These are phyloP conservation scores for Cornus florida DNA, from an alignment of 148 eudicot genomes.

Conservation along the genomic window DNA sequence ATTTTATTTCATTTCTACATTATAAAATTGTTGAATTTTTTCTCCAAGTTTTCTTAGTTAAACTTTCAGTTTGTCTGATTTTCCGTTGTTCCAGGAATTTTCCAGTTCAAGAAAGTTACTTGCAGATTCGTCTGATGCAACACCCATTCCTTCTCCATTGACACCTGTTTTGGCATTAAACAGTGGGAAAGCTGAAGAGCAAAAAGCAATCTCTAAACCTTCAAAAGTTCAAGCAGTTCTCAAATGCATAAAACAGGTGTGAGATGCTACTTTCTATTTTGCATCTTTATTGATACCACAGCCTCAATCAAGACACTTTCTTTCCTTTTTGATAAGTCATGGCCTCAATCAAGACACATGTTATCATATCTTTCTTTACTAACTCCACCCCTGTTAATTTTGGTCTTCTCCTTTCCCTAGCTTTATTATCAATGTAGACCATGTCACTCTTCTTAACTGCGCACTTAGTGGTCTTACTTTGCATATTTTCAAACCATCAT, in stretches of 20 bases:
- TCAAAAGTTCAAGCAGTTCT: conserved; percentile 76
- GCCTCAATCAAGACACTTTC: too few relatives aligned
- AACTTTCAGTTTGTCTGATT: not conserved
- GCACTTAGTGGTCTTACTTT: too few relatives aligned
- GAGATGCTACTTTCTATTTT: conserved; percentile 1
- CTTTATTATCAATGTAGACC: too few relatives aligned
- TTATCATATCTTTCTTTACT: too few relatives aligned
- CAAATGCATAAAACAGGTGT: conserved; percentile 80
- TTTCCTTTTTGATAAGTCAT: too few relatives aligned
- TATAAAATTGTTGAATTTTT: not conserved
- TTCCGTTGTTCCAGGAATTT: conserved; percentile 47
- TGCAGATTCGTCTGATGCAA: conserved; percentile 59
- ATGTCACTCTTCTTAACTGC: too few relatives aligned
- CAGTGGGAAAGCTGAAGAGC: conserved; percentile 57
- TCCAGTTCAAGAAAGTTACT: conserved; percentile 63
- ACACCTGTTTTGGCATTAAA: conserved; percentile 55
- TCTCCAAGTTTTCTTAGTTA: not conserved
- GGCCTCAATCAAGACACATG: too few relatives aligned
- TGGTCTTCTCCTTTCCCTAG: too few relatives aligned
- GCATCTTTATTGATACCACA: not conserved
- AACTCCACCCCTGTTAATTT: too few relatives aligned
- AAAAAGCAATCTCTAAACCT: conserved; percentile 67
- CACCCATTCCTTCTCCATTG: conserved; percentile 77
- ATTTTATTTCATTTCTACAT: not conserved
- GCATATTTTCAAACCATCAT: too few relatives aligned